Evolutionary conservation across 768 basidiomycete species (phyloP), one percentile per base, ranked within the genome.

Genomic region (Udeniomyces megalosporus): DNA sequence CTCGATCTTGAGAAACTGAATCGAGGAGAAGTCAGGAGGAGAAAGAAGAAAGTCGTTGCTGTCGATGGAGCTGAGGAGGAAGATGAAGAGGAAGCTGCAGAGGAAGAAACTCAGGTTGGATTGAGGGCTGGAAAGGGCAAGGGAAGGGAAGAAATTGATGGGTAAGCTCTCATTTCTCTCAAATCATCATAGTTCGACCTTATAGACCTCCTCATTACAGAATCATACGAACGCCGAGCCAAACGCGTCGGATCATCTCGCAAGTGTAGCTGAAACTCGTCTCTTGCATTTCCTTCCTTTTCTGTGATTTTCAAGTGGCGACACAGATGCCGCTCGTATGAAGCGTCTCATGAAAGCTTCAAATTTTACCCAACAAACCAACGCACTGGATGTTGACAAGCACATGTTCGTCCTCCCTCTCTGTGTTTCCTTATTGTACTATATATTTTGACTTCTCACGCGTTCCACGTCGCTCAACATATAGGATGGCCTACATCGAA

Each of bases 301-400:
- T 29, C 34, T 32, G 3, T 17, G 17, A 8, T 17, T 42, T 17
- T 8, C 10, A 42, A 17, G 38, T 42, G 35, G 64, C 38, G 66
- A 64, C 24, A 64, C 49, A 17, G 32, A n/a, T n/a, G n/a, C 45
- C 15, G 64, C 67, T 15, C 60, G 61, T 15, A 64, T 66, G 53
- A 59, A 67, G 46, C 68, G 69, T 54, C 65, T 70, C 29, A 66
- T 69, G 56, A 69, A 70, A 57, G 63, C 65, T 10, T 93, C 88
- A 74, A 95, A 95, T 75, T 97, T 99, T 71, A 99, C 95, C 0
- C 88, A 92, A 66, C 93, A 96, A 75, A 99, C 93, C 4, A 93
- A 95, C 71, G 82, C 83, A 1, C 79, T 96, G 24, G 93, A 96
- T 71, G 91, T 95, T 28, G 93, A 99, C 76, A 97, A 96, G 71